A percentile compares a stretch with the other conserved stretches of the same genome.
These are phyloP conservation scores for Phylloporus sp. DNA, from an alignment of 768 basidiomycete species.

Conservation along the genomic window DNA sequence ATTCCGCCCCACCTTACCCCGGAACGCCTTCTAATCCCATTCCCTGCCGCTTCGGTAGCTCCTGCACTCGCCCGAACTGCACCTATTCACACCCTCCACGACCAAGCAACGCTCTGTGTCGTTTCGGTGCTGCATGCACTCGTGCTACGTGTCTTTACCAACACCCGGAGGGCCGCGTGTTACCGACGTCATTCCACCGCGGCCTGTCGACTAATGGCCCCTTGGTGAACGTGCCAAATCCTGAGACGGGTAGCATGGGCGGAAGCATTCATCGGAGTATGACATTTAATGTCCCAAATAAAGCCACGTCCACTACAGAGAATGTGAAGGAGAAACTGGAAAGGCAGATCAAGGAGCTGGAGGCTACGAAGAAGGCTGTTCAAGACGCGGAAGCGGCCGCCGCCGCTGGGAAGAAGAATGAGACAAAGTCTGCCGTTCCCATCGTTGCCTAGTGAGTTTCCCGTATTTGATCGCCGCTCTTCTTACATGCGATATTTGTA, in stretches of 20 bases:
- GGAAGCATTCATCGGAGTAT: slow-evolving; percentile 66
- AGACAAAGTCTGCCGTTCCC: slow-evolving; percentile 41
- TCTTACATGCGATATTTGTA: slow-evolving; percentile 1
- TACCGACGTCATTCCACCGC: slow-evolving; percentile 77
- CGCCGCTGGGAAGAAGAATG: slow-evolving; percentile 58
- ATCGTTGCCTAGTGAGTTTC: slow-evolving; percentile 29
- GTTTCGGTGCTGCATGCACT: slow-evolving; percentile 83
- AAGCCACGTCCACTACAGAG: slow-evolving; percentile 19
- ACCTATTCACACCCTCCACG: slow-evolving; percentile 63
- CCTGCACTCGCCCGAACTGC: slow-evolving; percentile 66
- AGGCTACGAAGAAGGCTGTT: slow-evolving; percentile 65
- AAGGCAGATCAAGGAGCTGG: slow-evolving; percentile 56
- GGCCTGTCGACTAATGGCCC: slow-evolving; percentile 60
- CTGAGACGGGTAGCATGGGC: slow-evolving; percentile 64
- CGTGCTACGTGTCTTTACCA: slow-evolving; percentile 83
- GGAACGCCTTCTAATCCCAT: slow-evolving; percentile 28
- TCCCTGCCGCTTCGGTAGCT: slow-evolving; percentile 64
- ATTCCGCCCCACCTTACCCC: slow-evolving; percentile 28
- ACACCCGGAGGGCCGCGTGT: slow-evolving; percentile 82
- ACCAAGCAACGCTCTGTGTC: slow-evolving; percentile 47
- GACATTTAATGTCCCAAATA: slow-evolving; percentile 52
- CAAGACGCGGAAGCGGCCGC: slow-evolving; percentile 58
- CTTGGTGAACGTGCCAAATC: slow-evolving; percentile 54
- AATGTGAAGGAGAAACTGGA: slow-evolving; percentile 47
- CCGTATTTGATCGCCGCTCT: neutral